A percentile compares a stretch with the other conserved stretches of the same genome.
Conservation (phyloP, 768 basidiomycete species). For the Fomitopsis serialis region DNA sequence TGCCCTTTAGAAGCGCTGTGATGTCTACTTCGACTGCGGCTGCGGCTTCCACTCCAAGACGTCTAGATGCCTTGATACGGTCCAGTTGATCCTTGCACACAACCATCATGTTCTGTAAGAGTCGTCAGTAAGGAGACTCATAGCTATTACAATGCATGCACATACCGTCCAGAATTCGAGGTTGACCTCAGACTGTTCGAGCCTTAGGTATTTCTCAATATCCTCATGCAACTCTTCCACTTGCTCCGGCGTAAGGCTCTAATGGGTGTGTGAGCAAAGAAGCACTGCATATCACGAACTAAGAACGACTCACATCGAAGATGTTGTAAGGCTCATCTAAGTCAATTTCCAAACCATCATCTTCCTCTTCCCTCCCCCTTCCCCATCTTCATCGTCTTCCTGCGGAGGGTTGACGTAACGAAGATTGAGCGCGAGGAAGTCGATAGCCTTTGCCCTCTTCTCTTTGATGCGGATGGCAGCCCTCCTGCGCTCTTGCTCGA, state of each 20-base stretch:
- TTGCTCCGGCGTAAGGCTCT: constrained; percentile 86
- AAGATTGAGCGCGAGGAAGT: constrained; percentile 93
- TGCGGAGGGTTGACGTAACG: constrained; percentile 77
- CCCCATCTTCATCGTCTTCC: constrained; percentile 62
- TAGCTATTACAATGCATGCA: constrained; percentile 5
- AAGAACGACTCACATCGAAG: constrained; percentile 67
- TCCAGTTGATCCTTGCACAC: constrained; percentile 91
- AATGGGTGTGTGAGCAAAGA: constrained; percentile 4
- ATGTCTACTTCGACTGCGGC: constrained; percentile 86
- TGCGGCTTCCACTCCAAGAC: constrained; percentile 64
- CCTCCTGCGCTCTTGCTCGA: constrained; percentile 86
- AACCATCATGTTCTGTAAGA: constrained; percentile 87
- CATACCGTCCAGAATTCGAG: constrained; percentile 97
- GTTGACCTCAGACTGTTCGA: constrained; percentile 81
- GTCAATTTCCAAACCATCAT: constrained; percentile 94
- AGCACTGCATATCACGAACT: neutral
- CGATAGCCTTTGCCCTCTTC: constrained; percentile 97
- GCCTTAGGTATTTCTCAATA: constrained; percentile 83
- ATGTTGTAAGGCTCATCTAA: constrained; percentile 98
- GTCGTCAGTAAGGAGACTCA: neutral
- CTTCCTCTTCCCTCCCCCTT: constrained; percentile 74
- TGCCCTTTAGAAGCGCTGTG: constrained; percentile 72
- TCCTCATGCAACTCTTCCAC: constrained; percentile 92
- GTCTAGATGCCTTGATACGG: constrained; percentile 54
- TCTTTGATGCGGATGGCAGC: constrained; percentile 94